Evolutionary conservation across 257 asterid genomes (phyloP).

Genomic region (Solanum arcanum): DNA sequence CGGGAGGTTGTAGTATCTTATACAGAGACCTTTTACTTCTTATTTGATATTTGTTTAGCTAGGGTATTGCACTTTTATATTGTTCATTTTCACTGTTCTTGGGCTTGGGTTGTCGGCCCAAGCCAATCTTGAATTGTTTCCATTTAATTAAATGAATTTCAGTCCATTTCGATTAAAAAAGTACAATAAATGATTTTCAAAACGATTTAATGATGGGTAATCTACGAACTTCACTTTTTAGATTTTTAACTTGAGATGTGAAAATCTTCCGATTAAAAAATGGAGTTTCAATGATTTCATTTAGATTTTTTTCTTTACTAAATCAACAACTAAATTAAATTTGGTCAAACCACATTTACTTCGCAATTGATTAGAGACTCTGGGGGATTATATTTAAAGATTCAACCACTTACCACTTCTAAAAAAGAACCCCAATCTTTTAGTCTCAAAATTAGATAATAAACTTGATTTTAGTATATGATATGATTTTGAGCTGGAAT

Average conservation of each 20-base stretch:
- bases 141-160: no score
- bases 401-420: neutral
- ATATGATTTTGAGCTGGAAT: neutral
- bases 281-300: neutral
- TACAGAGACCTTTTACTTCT: no score
- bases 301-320: neutral
- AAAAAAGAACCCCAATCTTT: neutral
- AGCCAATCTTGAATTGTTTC: no score
- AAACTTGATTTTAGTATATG: neutral
- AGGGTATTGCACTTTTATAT: no score
- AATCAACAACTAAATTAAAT: neutral
- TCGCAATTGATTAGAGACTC: no score
- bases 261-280: neutral
- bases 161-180: no score
- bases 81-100: no score
- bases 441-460: neutral
- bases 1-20: no score
- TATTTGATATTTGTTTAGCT: no score
- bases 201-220: neutral
- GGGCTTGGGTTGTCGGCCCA: no score
- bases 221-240: neutral
- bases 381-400: neutral
- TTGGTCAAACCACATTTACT: neutral
- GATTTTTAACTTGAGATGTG: no score
- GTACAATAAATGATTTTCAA: neutral